Evolutionary conservation across 257 asterid genomes (phyloP).

Genomic region (Lycium ferocissimum): DNA sequence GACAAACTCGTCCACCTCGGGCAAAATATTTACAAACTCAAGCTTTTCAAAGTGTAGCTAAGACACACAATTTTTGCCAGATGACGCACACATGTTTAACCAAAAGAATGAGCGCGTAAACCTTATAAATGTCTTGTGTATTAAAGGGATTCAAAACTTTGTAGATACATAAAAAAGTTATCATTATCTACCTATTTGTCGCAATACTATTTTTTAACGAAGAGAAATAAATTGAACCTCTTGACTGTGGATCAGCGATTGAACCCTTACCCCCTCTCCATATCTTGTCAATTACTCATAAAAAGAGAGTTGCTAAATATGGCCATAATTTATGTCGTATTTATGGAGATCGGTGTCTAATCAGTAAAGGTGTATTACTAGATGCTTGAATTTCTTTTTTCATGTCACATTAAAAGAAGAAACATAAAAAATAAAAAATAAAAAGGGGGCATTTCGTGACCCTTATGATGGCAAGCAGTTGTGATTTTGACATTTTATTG

Average conservation of each 20-base stretch:
- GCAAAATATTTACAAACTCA: too few species aligned
- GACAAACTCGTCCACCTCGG: too few species aligned
- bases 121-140: too few species aligned
- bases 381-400: background rate
- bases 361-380: slow-evolving; percentile 39
- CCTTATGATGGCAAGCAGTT: slow-evolving; percentile 28
- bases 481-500: slow-evolving; percentile 47
- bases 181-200: too few species aligned
- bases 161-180: too few species aligned
- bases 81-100: too few species aligned
- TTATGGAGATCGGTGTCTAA: slow-evolving; percentile 20
- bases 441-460: background rate
- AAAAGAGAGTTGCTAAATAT: slow-evolving; percentile 34
- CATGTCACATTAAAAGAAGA: background rate
- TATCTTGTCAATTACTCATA: slow-evolving; percentile 31
- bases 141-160: too few species aligned
- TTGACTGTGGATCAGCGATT: too few species aligned
- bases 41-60: too few species aligned
- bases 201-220: too few species aligned
- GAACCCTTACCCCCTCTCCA: slow-evolving; percentile 33
- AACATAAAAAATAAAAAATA: background rate
- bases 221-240: background rate
- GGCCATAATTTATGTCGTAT: slow-evolving; percentile 34
- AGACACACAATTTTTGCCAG: too few species aligned
- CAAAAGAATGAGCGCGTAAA: too few species aligned